Conservation (phyloP, 768 basidiomycete genomes). For the Termitomyces sp. region DNA sequence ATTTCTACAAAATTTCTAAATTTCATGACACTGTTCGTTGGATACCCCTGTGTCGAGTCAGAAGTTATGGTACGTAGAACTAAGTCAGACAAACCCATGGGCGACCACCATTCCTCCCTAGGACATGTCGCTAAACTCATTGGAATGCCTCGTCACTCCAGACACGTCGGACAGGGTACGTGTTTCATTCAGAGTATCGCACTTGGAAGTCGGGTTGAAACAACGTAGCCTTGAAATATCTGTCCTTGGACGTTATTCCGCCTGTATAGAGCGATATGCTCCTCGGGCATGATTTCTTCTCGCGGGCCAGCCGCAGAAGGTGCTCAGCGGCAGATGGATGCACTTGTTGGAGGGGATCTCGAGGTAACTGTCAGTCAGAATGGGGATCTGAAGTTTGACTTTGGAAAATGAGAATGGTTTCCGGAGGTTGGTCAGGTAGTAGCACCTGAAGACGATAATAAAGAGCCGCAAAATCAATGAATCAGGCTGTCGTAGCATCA, state of each 20-base stretch:
- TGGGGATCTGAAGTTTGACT: slow-evolving; percentile 54
- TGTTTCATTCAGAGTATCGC: neutral
- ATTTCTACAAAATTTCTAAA: slow-evolving; percentile 24
- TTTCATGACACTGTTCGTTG: slow-evolving; percentile 69
- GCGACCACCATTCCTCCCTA: slow-evolving; percentile 18
- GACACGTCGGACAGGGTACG: slow-evolving; percentile 80
- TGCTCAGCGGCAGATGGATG: slow-evolving; percentile 69
- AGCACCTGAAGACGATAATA: neutral
- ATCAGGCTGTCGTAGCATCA: neutral
- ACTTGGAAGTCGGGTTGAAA: neutral
- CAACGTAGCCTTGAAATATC: slow-evolving; percentile 65
- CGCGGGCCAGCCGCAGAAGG: slow-evolving; percentile 80
- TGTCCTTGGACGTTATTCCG: slow-evolving; percentile 51
- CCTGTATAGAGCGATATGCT: slow-evolving; percentile 72
- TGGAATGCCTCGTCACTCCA: slow-evolving; percentile 72
- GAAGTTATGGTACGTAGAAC: slow-evolving; percentile 60
- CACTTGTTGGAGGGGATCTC: slow-evolving; percentile 77
- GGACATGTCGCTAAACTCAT: slow-evolving; percentile 77
- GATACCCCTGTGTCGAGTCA: slow-evolving; percentile 64
- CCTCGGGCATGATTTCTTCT: slow-evolving; percentile 72
- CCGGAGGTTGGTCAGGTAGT: slow-evolving; percentile 26
- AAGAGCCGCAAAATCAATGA: neutral
- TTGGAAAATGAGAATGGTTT: slow-evolving; percentile 64
- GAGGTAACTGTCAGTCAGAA: slow-evolving; percentile 55
- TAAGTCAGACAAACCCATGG: neutral